Evolutionary conservation across 495 filamentous ascomycete species (phyloP).

Genomic region (Talaromyces stipitatus): DNA sequence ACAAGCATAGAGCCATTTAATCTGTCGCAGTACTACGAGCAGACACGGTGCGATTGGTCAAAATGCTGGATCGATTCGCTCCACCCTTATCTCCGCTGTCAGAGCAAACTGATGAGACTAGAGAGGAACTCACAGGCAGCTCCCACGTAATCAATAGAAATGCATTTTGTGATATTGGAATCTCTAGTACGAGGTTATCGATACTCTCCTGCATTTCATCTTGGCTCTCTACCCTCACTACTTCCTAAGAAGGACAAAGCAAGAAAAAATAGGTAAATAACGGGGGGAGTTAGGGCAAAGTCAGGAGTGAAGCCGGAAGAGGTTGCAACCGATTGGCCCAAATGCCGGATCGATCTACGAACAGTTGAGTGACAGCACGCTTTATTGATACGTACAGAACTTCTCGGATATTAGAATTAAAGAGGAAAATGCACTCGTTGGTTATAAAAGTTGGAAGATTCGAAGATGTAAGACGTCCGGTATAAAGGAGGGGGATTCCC

Average conservation of each 20-base stretch:
- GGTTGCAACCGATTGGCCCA: not conserved
- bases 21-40: too few relatives aligned
- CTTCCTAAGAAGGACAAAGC: too few relatives aligned
- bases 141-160: too few relatives aligned
- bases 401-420: not conserved
- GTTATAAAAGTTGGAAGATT: not conserved
- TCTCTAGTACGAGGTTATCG: too few relatives aligned
- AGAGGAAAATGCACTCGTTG: not conserved
- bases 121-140: too few relatives aligned
- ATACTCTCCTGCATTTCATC: not conserved
- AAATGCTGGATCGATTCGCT: not conserved
- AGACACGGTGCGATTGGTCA: not conserved
- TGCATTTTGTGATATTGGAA: too few relatives aligned
- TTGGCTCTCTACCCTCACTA: not conserved
- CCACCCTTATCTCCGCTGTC: not conserved
- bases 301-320: not conserved
- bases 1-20: too few relatives aligned
- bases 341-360: not conserved
- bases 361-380: not conserved
- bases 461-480: not conserved
- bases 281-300: too few relatives aligned
- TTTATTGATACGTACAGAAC: not conserved
- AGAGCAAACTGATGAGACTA: too few relatives aligned
- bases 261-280: too few relatives aligned
- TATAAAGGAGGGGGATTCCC: too few relatives aligned